Evolutionary conservation across 108 stramenopile genomes (phyloP), one percentile per base, ranked within the genome.

Genomic region (Pseudonitzschia multistriata): DNA sequence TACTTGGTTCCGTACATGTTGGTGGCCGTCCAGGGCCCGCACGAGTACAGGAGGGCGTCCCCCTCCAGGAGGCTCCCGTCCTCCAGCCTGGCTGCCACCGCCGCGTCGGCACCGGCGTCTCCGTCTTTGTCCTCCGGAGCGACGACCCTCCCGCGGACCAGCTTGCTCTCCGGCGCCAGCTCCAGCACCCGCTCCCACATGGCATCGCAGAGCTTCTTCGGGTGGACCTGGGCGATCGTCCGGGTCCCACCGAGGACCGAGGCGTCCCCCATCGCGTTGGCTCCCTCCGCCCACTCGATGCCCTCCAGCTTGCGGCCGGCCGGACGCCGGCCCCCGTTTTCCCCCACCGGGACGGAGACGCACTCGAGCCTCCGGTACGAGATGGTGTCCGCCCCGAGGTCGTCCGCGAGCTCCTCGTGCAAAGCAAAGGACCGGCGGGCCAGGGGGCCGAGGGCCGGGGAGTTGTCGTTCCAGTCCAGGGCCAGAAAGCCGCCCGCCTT

Each of bases 401-500:
- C 63, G 63, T 80, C 66, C 2, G 90, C 93, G 31, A 94, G 54
- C 47, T 82, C 69, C 61, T 79, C 77, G 74, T 91, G 90, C 31
- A 94, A 69, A 5, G 72, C 85, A 78, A 91, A 94, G 19, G 81
- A 74, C 30, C 77, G 69, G 27, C 80, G 77, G 37, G 87, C 74
- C 30, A 94, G 62, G 31, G 66, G 73, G 28, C 70, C 61, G 1
- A 77, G 66, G 0, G 74, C 37, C 8, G 79, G 76, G 0, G 71
- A 71, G 54, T 72, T 35, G 59, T 86, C 80, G 35, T 82, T 85
- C 93, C 93, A 94, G 67, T 86, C 82, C 11, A 79, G 25, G 0
- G 93, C 90, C 34, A 94, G 67, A 64, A 94, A 94, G n/a, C 93
- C 93, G 25, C 90, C 93, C 1, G 88, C 87, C 62, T 90, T 89